phyloP scores from a whole-genome alignment of 2,329 filamentous ascomycete species.

The Neonectria faginata region DNA sequence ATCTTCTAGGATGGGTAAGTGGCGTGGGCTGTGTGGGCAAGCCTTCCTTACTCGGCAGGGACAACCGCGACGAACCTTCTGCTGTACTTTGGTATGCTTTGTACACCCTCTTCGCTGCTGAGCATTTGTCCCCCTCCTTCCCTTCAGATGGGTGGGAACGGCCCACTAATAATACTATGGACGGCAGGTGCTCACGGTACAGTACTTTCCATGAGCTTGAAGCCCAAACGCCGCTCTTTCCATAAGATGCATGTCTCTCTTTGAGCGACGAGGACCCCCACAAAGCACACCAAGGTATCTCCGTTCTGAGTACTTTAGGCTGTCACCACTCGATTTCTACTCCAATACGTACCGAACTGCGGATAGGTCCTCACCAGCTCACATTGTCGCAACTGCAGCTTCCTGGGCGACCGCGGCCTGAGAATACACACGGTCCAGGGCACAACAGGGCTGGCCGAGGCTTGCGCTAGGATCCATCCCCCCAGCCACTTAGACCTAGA shows the following conservation, averaged over 20 bases:
- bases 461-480: constrained; percentile 21
- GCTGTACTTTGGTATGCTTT: neutral
- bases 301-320: neutral
- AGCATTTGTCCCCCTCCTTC: constrained; percentile 1
- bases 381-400: constrained; percentile 17
- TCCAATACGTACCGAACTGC: neutral
- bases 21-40: neutral
- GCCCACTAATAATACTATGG: constrained; percentile 7
- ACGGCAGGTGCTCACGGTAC: constrained; percentile 2
- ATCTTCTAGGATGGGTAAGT: neutral
- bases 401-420: constrained; percentile 20
- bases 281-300: neutral
- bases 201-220: constrained; percentile 1
- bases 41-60: neutral
- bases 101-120: neutral
- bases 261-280: neutral
- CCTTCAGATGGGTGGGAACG: constrained; percentile 6
- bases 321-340: neutral
- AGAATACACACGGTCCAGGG: constrained; percentile 19
- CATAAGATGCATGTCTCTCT: neutral
- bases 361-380: constrained; percentile 4
- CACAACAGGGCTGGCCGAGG: constrained; percentile 25
- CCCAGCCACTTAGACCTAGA: constrained; percentile 18
- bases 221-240: neutral
- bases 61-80: constrained; percentile 5